These are phyloP conservation scores for Phialemonium atrogriseum DNA, from an alignment of 2,329 filamentous ascomycete genomes.

Conservation along the genomic window DNA sequence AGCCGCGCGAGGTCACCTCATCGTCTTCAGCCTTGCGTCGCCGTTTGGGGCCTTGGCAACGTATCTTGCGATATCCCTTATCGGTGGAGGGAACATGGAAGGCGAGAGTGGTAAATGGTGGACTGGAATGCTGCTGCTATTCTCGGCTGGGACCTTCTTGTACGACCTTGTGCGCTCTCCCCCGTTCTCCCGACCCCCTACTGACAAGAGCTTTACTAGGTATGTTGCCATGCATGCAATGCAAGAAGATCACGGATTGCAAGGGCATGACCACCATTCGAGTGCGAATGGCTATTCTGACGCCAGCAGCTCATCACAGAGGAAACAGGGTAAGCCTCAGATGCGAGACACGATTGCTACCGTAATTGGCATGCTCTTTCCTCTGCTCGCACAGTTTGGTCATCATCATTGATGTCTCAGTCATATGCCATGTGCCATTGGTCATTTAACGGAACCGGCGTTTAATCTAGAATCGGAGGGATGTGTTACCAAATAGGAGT, in stretches of 20 bases:
- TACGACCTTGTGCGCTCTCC: conserved; percentile 39
- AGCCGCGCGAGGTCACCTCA: conserved; percentile 71
- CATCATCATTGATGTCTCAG: conserved; percentile 52
- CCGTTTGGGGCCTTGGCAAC: conserved; percentile 79
- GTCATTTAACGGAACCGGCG: conserved; percentile 5
- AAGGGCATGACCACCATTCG: conserved; percentile 42
- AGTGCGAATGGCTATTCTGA: conserved; percentile 48
- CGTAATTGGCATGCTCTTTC: conserved; percentile 68
- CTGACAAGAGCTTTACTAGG: conserved; percentile 36
- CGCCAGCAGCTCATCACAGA: conserved; percentile 31
- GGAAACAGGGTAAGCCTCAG: conserved; percentile 46
- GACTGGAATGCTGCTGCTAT: conserved; percentile 88
- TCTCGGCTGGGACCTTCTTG: conserved; percentile 93
- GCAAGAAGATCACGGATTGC: conserved; percentile 60
- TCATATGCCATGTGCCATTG: no score
- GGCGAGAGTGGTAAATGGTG: conserved; percentile 68
- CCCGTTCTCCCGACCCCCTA: background rate
- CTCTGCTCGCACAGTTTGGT: conserved; percentile 68
- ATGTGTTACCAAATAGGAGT: no score
- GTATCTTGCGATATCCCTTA: conserved; percentile 67
- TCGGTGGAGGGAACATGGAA: conserved; percentile 53
- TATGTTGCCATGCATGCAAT: conserved; percentile 99
- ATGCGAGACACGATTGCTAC: conserved; percentile 64
- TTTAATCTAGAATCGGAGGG: conserved; percentile 8
- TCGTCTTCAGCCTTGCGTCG: conserved; percentile 86